phyloP scores from a whole-genome alignment of 257 asterid genomes.

The Salvia hispanica region DNA sequence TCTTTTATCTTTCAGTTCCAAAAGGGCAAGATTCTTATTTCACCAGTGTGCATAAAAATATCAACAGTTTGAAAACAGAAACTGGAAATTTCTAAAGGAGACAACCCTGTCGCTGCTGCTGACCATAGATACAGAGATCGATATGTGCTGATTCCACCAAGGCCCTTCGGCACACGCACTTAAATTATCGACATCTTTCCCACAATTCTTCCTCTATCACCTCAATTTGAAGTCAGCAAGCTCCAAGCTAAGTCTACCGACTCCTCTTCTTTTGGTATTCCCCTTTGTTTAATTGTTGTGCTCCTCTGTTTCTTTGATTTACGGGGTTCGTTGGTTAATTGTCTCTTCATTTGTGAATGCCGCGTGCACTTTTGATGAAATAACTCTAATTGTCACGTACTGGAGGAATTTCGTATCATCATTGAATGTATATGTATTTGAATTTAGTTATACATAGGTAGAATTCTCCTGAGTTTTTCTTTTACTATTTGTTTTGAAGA shows the following conservation, averaged over 20 bases:
- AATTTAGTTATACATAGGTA: not conserved
- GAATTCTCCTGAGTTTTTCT: not conserved
- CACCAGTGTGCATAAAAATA: too few species aligned
- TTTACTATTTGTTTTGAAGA: too few species aligned
- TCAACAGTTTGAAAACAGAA: not conserved
- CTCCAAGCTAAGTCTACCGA: conserved; percentile 17
- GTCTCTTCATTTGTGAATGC: not conserved
- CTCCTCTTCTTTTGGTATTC: not conserved
- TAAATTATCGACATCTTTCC: not conserved
- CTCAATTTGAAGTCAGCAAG: conserved; percentile 15
- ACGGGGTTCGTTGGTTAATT: not conserved
- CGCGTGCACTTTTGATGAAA: too few species aligned
- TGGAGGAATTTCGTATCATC: not conserved
- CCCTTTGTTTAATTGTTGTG: not conserved
- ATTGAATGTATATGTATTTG: not conserved
- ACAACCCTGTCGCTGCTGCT: conserved; percentile 17
- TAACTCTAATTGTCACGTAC: not conserved
- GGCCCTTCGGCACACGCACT: conserved; percentile 35
- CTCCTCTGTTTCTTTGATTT: not conserved
- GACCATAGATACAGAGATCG: not conserved
- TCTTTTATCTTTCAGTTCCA: conserved; percentile 3
- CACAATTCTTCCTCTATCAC: not conserved
- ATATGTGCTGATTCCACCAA: conserved; percentile 34
- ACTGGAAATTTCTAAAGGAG: not conserved
- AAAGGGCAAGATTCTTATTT: conserved; percentile 15